phyloP scores from a whole-genome alignment of 2,329 filamentous ascomycete genomes.

The Trichoderma atrobrunneum region DNA sequence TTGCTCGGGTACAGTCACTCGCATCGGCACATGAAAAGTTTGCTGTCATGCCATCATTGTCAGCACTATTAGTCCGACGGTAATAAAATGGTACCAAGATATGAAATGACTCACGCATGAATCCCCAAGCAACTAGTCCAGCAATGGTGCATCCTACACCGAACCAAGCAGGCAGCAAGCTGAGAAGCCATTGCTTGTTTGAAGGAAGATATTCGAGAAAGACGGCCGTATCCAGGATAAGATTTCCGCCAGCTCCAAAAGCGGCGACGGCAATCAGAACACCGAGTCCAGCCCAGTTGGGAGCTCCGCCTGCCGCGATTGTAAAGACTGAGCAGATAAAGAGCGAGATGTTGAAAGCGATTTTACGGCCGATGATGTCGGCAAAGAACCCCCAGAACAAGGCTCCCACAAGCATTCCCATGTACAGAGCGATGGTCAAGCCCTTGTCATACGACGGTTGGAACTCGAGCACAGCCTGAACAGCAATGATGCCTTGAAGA shows the following conservation, averaged over 20 bases:
- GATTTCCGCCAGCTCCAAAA: constrained; percentile 63
- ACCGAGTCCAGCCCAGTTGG: constrained; percentile 60
- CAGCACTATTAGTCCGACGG: background rate
- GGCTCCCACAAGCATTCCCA: constrained; percentile 48
- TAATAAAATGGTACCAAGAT: no score
- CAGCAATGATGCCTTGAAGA: constrained; percentile 58
- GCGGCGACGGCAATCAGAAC: constrained; percentile 59
- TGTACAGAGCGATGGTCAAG: constrained; percentile 55
- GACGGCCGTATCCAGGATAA: constrained; percentile 59
- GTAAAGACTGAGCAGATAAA: constrained; percentile 59
- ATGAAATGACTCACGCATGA: constrained; percentile 30
- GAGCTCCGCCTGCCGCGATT: constrained; percentile 60
- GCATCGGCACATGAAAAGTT: constrained; percentile 33
- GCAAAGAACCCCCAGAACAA: constrained; percentile 64
- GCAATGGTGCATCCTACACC: constrained; percentile 46
- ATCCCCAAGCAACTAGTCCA: constrained; percentile 51
- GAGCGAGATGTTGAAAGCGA: constrained; percentile 63
- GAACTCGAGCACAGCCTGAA: constrained; percentile 50
- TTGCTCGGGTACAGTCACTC: constrained; percentile 38
- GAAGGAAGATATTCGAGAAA: constrained; percentile 47
- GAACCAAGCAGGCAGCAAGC: constrained; percentile 56
- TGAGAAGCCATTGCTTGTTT: constrained; percentile 62
- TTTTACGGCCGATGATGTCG: constrained; percentile 62
- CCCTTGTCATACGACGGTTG: constrained; percentile 45
- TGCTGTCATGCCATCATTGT: background rate